Percentiles rank a stretch among this genome's conserved stretches.
phyloP scores from a whole-genome alignment of 2,329 filamentous ascomycete species.

The Monilinia vaccinii-corymbosi region DNA sequence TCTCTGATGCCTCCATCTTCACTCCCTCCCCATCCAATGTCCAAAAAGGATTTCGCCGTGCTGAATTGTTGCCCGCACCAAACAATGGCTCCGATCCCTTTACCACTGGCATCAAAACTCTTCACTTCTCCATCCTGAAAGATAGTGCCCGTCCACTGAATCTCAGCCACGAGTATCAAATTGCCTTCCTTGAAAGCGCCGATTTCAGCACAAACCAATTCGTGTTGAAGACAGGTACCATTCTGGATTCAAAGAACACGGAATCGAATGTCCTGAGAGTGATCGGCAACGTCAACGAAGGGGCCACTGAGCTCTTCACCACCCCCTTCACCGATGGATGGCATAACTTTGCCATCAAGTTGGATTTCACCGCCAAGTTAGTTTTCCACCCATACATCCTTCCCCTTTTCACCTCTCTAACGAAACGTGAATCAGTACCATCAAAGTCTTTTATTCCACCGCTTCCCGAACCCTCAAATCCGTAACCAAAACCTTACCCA shows the following conservation, averaged over 20 bases:
- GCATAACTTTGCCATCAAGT: conserved; percentile 52
- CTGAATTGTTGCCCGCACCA: conserved; percentile 40
- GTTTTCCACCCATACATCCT: conserved; percentile 16
- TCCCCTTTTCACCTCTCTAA: neutral
- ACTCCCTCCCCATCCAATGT: conserved; percentile 37
- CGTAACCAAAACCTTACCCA: conserved; percentile 38
- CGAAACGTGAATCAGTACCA: conserved; percentile 34
- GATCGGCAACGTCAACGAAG: conserved; percentile 33
- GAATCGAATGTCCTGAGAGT: neutral
- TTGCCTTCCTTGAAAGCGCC: conserved; percentile 33
- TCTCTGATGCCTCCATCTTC: conserved; percentile 48
- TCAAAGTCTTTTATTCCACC: conserved; percentile 48
- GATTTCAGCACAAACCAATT: conserved; percentile 43
- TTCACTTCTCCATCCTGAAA: conserved; percentile 51
- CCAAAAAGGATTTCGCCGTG: conserved; percentile 52
- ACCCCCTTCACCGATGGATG: conserved; percentile 43
- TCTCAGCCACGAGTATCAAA: conserved; percentile 37
- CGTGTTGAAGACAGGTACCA: conserved; percentile 45
- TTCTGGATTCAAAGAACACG: conserved; percentile 33
- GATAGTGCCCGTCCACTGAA: conserved; percentile 44
- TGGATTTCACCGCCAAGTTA: conserved; percentile 48
- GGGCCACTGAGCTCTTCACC: conserved; percentile 44
- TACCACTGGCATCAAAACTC: conserved; percentile 46
- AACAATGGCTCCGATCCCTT: conserved; percentile 43
- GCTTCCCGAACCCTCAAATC: conserved; percentile 36